A percentile compares a stretch with the other conserved stretches of the same genome.
phyloP scores from a whole-genome alignment of 1,284 basidiomycete genomes.

The Porodaedalea pini region DNA sequence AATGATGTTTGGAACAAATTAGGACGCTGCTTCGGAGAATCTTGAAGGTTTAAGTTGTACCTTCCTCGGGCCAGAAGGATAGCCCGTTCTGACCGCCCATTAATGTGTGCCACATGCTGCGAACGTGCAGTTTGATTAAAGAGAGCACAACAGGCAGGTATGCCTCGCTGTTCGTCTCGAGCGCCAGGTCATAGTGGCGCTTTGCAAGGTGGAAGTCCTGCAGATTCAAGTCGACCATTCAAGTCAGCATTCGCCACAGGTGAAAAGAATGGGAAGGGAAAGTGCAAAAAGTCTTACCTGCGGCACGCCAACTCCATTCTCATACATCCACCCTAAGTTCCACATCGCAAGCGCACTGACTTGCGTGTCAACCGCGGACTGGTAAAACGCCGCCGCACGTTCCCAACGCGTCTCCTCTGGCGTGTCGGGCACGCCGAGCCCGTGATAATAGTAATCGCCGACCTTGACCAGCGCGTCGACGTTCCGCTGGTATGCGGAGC shows the following conservation, averaged over 20 bases:
- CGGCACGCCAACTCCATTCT: constrained; percentile 89
- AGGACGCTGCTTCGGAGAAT: not conserved
- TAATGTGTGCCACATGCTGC: constrained; percentile 81
- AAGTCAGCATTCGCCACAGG: constrained; percentile 51
- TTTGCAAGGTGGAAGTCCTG: constrained; percentile 97
- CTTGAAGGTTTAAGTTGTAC: constrained; percentile 22
- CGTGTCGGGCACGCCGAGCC: constrained; percentile 69
- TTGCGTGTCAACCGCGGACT: constrained; percentile 88
- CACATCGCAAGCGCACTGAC: constrained; percentile 93
- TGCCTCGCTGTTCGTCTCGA: constrained; percentile 84
- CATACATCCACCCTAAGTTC: constrained; percentile 99
- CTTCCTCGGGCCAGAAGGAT: constrained; percentile 57
- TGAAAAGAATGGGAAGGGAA: not conserved
- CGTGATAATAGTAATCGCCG: constrained; percentile 93
- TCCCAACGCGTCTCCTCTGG: constrained; percentile 70
- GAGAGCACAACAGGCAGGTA: constrained; percentile 86
- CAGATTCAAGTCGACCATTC: not conserved
- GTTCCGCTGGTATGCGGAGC: constrained; percentile 91
- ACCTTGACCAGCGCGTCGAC: constrained; percentile 96
- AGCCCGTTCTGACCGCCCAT: constrained; percentile 66
- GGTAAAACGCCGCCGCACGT: constrained; percentile 91
- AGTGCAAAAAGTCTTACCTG: constrained; percentile 45
- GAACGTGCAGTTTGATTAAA: constrained; percentile 77
- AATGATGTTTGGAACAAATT: not conserved
- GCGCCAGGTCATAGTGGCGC: constrained; percentile 88